phyloP scores from a whole-genome alignment of 2,329 filamentous ascomycete species.

The Penicillium sp. region DNA sequence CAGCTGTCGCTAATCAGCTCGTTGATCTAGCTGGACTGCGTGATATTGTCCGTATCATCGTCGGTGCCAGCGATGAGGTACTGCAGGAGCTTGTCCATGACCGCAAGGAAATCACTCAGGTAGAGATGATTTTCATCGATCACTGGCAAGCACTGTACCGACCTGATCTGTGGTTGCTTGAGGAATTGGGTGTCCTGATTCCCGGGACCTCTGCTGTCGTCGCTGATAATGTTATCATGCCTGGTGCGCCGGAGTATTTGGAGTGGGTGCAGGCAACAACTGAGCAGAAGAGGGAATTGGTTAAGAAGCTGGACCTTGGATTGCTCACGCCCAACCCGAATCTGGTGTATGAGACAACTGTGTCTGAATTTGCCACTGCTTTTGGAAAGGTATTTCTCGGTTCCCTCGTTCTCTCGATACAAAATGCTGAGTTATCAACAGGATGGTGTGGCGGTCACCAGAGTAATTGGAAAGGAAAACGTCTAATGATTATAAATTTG shows the following conservation, averaged over 20 bases:
- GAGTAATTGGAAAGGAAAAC: conserved; percentile 20
- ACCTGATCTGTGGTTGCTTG: conserved; percentile 67
- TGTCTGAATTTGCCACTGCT: conserved; percentile 11
- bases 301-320: conserved; percentile 1
- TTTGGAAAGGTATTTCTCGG: conserved; percentile 11
- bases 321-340: conserved; percentile 10
- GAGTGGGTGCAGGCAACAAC: conserved; percentile 16
- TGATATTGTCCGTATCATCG: conserved; percentile 61
- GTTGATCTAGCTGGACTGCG: conserved; percentile 65
- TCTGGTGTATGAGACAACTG: conserved; percentile 11
- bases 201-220: conserved; percentile 40
- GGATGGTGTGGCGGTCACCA: conserved; percentile 15
- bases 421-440: conserved; percentile 2
- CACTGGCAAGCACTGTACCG: conserved; percentile 71
- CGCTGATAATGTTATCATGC: conserved; percentile 19
- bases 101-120: conserved; percentile 47
- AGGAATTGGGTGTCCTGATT: conserved; percentile 60
- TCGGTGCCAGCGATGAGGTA: conserved; percentile 62
- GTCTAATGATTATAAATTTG: background rate
- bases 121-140: conserved; percentile 71
- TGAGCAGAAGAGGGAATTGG: conserved; percentile 8
- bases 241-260: conserved; percentile 17
- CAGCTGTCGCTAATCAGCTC: conserved; percentile 59
- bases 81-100: conserved; percentile 54
- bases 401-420: background rate